Base-by-base conservation (phyloP, 179 eudicot species). In the Spinacia oleracea region DNA sequence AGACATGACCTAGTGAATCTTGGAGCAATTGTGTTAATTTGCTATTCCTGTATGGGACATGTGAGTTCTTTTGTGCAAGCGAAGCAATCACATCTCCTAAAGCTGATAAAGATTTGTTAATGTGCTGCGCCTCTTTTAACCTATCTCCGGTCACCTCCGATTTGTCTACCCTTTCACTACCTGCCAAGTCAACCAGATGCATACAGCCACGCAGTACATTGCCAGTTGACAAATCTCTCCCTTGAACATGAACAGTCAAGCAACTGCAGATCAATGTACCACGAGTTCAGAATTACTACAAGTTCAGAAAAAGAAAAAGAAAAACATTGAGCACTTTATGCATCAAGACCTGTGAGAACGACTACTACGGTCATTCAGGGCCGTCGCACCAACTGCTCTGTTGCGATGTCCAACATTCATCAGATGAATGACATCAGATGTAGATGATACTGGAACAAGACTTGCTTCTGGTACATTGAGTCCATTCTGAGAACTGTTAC, bases 181-280 rank as follows among this genome's bases (percentile, higher is more conserved):
- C 99, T 2, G 99, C 99, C 76, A 96, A 84, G 86, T 96, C 99
- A 77, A 96, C 99, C 79, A 96, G 86, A 89, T 96, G 99, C 97
- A 96, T 92, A 81, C 99, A 93, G n/a, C 99, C 99, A 68, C 98
- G 99, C 66, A 90, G 84, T 76, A 84, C 78, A 45, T 72, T 79
- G 76, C 99, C 99, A 66, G 97, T 82, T 63, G 94, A 92, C 81
- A 96, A 79, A 87, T 96, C 98, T 83, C 77, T 89, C 81, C 99
- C 98, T 89, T 93, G 98, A 77, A 96, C 97, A 86, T 96, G 99
- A 81, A 96, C 97, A 11, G 98, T 96, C 84, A 96, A 84, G 84
- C 97, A 92, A 79, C 99, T 96, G 92, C 89, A 87, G 38, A 70
- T 70, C 78, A 53, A 77, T 29, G 18, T 12, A 38, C 18, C 50